A percentile compares a stretch with the other conserved stretches of the same genome.
These are phyloP conservation scores for Cephalotrichum gorgonifer DNA, from an alignment of 2,329 filamentous ascomycete species.

Conservation along the genomic window DNA sequence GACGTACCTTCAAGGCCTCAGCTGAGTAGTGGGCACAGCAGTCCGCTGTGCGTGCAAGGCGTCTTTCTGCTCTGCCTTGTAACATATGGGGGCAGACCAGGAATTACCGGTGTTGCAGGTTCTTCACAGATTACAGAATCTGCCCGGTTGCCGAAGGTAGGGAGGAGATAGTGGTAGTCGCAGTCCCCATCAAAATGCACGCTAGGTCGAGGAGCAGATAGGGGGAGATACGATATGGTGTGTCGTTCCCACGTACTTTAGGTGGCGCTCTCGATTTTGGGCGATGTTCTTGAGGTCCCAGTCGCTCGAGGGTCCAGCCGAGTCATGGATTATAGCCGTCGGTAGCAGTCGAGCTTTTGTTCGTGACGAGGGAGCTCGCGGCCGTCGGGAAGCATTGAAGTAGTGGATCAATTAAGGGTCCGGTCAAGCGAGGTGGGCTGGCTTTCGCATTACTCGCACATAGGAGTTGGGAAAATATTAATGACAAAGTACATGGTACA, in stretches of 20 bases:
- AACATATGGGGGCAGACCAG: neutral
- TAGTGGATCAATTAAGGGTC: neutral
- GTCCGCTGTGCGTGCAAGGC: neutral
- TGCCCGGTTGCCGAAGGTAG: neutral
- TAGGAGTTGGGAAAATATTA: no score
- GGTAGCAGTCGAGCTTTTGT: neutral
- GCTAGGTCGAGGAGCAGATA: neutral
- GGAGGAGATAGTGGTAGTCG: neutral
- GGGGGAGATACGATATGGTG: neutral
- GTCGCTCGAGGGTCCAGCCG: neutral
- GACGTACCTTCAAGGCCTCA: constrained; percentile 2
- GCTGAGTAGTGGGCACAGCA: neutral
- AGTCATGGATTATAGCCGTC: neutral
- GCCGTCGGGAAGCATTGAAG: neutral
- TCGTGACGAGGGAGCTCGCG: neutral
- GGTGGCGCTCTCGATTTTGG: no score
- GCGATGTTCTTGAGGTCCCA: neutral
- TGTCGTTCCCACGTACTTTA: no score
- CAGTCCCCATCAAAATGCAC: neutral
- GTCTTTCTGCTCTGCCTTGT: neutral
- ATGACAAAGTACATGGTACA: no score
- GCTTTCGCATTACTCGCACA: no score
- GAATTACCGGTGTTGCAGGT: no score
- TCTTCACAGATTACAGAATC: no score
- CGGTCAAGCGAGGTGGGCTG: neutral